These are phyloP conservation scores for Talaromyces pinophilus DNA, from an alignment of 2,329 filamentous ascomycete species.

Conservation along the genomic window DNA sequence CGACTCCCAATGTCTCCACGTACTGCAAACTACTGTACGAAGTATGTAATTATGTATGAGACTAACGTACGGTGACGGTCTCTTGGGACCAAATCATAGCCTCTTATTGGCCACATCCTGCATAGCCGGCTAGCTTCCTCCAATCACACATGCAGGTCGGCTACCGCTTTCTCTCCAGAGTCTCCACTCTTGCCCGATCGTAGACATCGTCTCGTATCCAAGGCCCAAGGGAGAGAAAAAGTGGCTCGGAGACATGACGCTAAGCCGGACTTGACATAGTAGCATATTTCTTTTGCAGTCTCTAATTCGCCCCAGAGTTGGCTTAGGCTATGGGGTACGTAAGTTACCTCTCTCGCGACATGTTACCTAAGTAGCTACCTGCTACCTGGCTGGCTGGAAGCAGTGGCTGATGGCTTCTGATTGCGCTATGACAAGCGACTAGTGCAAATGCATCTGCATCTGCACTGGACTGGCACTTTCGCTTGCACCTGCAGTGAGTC, in stretches of 20 bases:
- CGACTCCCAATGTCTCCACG: not conserved
- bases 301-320: slow-evolving; percentile 1
- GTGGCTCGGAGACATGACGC: not conserved
- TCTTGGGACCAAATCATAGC: not conserved
- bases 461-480: not conserved
- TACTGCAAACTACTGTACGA: not conserved
- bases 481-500: not conserved
- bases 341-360: not conserved
- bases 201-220: not conserved
- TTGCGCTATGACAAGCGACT: slow-evolving; percentile 6
- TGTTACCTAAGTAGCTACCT: not conserved
- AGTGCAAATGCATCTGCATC: slow-evolving; percentile 8
- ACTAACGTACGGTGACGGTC: slow-evolving; percentile 4
- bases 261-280: not conserved
- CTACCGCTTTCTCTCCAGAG: slow-evolving; percentile 1
- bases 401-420: not conserved
- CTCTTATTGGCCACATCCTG: not conserved
- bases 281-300: not conserved
- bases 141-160: not conserved
- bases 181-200: not conserved
- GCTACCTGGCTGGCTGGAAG: not conserved
- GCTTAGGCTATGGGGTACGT: not conserved
- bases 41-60: not conserved
- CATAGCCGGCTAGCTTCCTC: not conserved
- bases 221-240: not conserved